phyloP scores from a whole-genome alignment of 805 yeast genomes.

The Starmerella apis region DNA sequence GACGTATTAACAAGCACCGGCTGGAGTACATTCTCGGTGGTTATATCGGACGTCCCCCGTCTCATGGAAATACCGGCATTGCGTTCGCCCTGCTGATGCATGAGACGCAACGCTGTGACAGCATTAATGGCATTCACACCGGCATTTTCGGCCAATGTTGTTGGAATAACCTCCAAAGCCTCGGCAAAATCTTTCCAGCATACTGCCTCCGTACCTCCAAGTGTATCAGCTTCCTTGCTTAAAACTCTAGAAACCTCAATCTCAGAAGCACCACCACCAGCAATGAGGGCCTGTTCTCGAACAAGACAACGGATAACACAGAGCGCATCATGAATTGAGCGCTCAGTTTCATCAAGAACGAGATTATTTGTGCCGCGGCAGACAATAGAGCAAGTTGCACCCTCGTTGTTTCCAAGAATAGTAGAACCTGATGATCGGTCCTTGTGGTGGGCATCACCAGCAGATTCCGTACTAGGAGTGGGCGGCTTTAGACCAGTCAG shows the following conservation, averaged over 20 bases:
- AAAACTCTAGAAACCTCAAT: constrained; percentile 73
- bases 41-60: constrained; percentile 87
- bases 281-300: constrained; percentile 78
- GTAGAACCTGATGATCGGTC: constrained; percentile 32
- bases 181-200: constrained; percentile 87
- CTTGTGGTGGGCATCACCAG: constrained; percentile 20
- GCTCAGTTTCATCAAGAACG: constrained; percentile 90
- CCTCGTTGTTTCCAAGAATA: constrained; percentile 33
- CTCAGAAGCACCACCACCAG: constrained; percentile 99
- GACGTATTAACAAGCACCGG: constrained; percentile 92
- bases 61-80: constrained; percentile 95
- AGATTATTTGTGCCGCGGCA: constrained; percentile 90
- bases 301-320: constrained; percentile 87
- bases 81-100: constrained; percentile 81
- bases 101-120: constrained; percentile 81
- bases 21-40: constrained; percentile 87
- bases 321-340: constrained; percentile 93
- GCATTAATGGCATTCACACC: constrained; percentile 85
- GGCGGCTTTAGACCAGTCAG: constrained; percentile 50
- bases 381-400: constrained; percentile 47
- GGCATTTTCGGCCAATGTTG: constrained; percentile 90
- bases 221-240: constrained; percentile 51
- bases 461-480: constrained; percentile 40
- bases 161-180: constrained; percentile 86
- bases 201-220: constrained; percentile 78